Conservation (phyloP, 1,139 yeast genomes). For the Lodderomyces pseudojiufengensis region DNA sequence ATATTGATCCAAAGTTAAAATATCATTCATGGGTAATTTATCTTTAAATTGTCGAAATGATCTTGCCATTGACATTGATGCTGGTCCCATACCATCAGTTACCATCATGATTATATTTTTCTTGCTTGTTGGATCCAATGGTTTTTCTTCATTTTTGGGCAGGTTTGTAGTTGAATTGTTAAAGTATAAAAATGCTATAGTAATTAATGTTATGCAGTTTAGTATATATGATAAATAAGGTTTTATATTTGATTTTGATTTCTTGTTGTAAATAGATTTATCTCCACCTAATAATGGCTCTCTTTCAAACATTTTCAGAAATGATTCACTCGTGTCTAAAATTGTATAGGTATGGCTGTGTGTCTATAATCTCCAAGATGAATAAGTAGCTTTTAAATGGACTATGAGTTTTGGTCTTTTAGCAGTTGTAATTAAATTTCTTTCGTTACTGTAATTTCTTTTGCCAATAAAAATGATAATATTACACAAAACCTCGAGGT, state of each 20-base stretch:
- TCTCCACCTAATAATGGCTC: conserved; percentile 16
- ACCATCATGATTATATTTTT: conserved; percentile 80
- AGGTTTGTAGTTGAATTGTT: neutral
- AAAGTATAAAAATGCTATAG: conserved; percentile 13
- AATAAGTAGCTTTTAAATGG: no score
- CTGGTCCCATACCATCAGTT: conserved; percentile 92
- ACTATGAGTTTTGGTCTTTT: no score
- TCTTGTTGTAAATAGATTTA: conserved; percentile 9
- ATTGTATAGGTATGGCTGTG: no score
- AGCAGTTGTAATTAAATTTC: no score
- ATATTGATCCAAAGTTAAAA: conserved; percentile 59
- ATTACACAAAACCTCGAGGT: no score
- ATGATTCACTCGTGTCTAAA: no score
- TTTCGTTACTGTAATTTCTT: no score
- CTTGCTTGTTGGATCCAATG: conserved; percentile 16
- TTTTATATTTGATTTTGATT: conserved; percentile 6
- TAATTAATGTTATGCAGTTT: conserved; percentile 12
- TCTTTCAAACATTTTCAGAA: neutral
- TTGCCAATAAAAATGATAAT: no score
- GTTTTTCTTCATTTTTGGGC: conserved; percentile 4
- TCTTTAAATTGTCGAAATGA: conserved; percentile 61
- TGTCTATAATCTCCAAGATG: no score
- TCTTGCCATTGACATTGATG: conserved; percentile 72
- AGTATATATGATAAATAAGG: conserved; percentile 12
- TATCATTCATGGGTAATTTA: conserved; percentile 46